Evolutionary conservation across 495 filamentous ascomycete species (phyloP).

Genomic region (Apiosordaria backusii): DNA sequence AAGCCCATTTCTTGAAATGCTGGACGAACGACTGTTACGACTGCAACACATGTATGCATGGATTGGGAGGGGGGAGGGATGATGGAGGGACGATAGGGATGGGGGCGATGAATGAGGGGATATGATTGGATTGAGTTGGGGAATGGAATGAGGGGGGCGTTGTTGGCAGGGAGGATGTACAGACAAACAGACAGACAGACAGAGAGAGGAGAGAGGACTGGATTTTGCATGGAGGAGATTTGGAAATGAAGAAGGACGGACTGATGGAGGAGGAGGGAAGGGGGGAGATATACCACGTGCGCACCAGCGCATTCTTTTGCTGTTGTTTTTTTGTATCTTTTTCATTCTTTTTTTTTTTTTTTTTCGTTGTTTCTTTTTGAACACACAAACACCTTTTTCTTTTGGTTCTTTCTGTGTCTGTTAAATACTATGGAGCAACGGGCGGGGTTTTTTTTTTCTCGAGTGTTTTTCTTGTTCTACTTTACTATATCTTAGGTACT

Average conservation of each 20-base stretch:
- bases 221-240: constrained; percentile 2
- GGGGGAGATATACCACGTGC: constrained; percentile 4
- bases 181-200: background rate
- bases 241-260: constrained; percentile 1
- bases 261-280: constrained; percentile 5
- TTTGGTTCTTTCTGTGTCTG: background rate
- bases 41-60: background rate
- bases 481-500: background rate
- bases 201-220: background rate
- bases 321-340: constrained; percentile 9
- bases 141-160: constrained; percentile 7
- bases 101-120: background rate
- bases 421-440: background rate
- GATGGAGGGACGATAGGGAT: background rate
- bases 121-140: background rate
- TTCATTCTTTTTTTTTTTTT: constrained; percentile 14
- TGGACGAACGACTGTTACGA: background rate
- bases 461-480: background rate
- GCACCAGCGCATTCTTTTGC: constrained; percentile 16
- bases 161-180: too few species aligned
- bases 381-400: too few species aligned
- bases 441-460: background rate
- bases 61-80: background rate
- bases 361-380: constrained; percentile 9
- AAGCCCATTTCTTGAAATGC: background rate